Base-by-base conservation (phyloP, 2,329 filamentous ascomycete species). In the Aspergillus sp. region DNA sequence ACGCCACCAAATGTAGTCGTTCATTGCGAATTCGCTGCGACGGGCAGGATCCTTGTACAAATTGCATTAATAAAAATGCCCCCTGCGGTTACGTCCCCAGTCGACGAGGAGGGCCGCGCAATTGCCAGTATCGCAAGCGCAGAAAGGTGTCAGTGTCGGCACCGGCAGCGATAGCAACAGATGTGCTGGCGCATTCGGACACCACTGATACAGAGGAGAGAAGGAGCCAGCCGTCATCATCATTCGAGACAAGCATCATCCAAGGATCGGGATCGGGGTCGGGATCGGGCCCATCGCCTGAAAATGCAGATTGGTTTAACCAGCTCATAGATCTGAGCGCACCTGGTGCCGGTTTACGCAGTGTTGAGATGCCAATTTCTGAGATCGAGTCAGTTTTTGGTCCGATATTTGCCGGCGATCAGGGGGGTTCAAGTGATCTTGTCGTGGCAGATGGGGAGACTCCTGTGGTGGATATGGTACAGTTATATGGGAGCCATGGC, bases 381-480 rank as follows among this genome's bases (percentile, higher is more conserved):
- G 72, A 76, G 50, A 74, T 73, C 51, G 72, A 74, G 53, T 70
- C 69, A 30, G 72, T 75, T 41, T 75, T 73, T 48, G 72, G 75
- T 51, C 68, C 66, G 9, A 52, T 56, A 35, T 56, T 56, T 42
- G 42, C 52, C 19, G 36, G 29, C 41, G 19, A 34, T n/a, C 30
- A 34, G n/a, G 7, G 27, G 7, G 34, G 10, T 36, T 12, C 34
- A 19, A 32, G 30, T 32, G 28, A n/a, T 8, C 4, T 12, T n/a
- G 27, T 10, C 4, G 28, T 30, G 29, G 29, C 27, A 6, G 30
- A 29, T 42, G 29, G 7, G 10, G 10, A n/a, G 7, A n/a, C 26
- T 7, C 10, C 39, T 4, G 12, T n/a, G 2, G 32, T 42, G 3
- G 46, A 52, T 35, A 29, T 71, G 46, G 70, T 68, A 5, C 67